A percentile compares a stretch with the other conserved stretches of the same genome.
phyloP scores from a whole-genome alignment of 768 basidiomycete species.

The Rhizopogon roseolus region DNA sequence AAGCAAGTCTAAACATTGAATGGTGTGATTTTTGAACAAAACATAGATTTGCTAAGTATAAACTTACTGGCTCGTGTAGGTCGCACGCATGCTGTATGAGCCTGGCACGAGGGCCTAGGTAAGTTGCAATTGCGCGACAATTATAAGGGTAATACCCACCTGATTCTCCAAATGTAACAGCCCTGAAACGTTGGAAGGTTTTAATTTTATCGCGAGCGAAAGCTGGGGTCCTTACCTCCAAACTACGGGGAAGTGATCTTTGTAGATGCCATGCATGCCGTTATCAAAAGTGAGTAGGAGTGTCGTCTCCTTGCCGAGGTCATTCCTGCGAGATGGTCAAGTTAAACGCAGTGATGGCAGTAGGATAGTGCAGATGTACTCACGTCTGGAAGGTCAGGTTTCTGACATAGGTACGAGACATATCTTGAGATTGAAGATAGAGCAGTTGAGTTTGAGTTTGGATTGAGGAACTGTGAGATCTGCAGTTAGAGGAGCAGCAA shows the following conservation, averaged over 20 bases:
- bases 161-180: no score
- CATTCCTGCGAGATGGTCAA: neutral
- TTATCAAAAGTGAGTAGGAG: neutral
- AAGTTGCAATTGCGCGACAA: neutral
- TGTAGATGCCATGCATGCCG: neutral
- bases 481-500: neutral
- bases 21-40: neutral
- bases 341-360: neutral
- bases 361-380: neutral
- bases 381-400: neutral
- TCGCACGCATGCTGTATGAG: neutral
- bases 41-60: neutral
- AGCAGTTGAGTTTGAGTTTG: neutral
- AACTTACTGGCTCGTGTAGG: neutral
- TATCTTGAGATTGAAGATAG: neutral
- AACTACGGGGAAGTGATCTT: neutral
- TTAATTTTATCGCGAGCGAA: neutral
- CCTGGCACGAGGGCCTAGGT: neutral
- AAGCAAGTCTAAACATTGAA: neutral
- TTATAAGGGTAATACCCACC: neutral
- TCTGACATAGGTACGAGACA: neutral
- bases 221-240: neutral
- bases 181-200: neutral
- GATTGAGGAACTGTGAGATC: neutral
- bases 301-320: neutral